Base-by-base conservation (phyloP, 805 yeast species). In the Komagataella populi region DNA sequence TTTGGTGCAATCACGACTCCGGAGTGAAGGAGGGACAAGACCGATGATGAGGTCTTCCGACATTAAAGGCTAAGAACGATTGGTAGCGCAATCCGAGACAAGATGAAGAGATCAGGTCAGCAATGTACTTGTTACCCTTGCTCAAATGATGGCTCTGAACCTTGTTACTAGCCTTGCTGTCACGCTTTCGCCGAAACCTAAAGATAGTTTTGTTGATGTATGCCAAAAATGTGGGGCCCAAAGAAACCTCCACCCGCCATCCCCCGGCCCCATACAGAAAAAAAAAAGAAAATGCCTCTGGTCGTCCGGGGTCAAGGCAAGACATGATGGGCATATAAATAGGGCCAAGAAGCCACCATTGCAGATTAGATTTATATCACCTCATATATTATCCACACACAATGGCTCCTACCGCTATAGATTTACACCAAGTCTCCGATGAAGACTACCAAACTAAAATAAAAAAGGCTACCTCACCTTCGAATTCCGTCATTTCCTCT, bases 391-490 rank as follows among this genome's bases (percentile, higher is more conserved):
- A 30, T 48, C 24, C 47, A 49, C 20, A 16, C 47, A 49, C 20
- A 16, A 68, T 68, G 71, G 70, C 71, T 46, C 71, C 71, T 56
- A 68, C 71, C 44, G 71, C 71, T 54, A 65, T 65, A 49, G 70
- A 66, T 53, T 59, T 58, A 53, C 59, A 56, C 6, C 51, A 36
- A 52, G 47, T 24, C 50, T 47, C 24, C 48, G 50, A 44, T 18
- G 23, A 24, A 22, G 18, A 20, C 10, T 23, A 45, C 18, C 51
- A 23, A 17, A 20, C 23, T 6, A 14, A 18, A 12, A 17, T n/a
- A 17, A 20, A 10, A 16, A 46, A 43, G 44, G 59, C 62, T 45
- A 51, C 60, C 23, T 57, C 58, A 48, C 61, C 62, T 54, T 60
- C 63, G 48, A 58, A 56, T 23, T 58, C 66, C 23, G 66, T 66